Base-by-base conservation (phyloP, 1,139 yeast species). In the Trichomonascaceae sp. region DNA sequence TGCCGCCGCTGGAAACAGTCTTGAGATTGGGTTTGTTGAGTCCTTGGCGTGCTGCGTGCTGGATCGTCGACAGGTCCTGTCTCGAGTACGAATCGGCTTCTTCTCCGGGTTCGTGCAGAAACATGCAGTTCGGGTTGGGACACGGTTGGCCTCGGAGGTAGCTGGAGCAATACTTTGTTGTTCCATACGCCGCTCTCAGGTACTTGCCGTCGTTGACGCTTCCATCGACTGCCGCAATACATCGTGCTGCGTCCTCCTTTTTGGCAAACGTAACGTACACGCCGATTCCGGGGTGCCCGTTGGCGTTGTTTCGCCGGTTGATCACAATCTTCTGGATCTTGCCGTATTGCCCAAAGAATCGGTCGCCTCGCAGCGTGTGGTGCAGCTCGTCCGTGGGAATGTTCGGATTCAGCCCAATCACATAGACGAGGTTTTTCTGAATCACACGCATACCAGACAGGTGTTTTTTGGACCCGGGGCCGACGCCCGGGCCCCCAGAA, bases 91-190 rank as follows among this genome's bases (percentile, higher is more conserved):
- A 78, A 51, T 92, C 98, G 1, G 97, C 97, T 56, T 92, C 98
- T 62, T 92, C 99, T 40, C 99, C 98, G 3, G 98, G 98, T 57
- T 92, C 98, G 56, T 92, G 99, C 49, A 92, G 67, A 52, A 89
- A 92, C 98, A 92, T 92, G 67, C 99, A 92, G 54, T 85, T 85
- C 41, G 98, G 98, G 58, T 92, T 92, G 40, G 95, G 98, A 60
- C 99, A 92, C 15, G 93, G 77, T 55, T 84, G 93, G 27, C 96
- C 96, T 44, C 97, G 71, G 44, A 92, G 65, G 54, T 92, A 92
- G 2, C 94, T 79, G 13, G 95, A 84, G 57, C 99, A 92, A 61
- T 92, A 92, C 59, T 92, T 92, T 11, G 99, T 92, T 3, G 98
- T 92, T 51, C 99, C 99, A 57, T 87, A 93, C 0, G 98, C 97